phyloP scores from a whole-genome alignment of 1,284 basidiomycete species.

The Microbotryum scabiosae region DNA sequence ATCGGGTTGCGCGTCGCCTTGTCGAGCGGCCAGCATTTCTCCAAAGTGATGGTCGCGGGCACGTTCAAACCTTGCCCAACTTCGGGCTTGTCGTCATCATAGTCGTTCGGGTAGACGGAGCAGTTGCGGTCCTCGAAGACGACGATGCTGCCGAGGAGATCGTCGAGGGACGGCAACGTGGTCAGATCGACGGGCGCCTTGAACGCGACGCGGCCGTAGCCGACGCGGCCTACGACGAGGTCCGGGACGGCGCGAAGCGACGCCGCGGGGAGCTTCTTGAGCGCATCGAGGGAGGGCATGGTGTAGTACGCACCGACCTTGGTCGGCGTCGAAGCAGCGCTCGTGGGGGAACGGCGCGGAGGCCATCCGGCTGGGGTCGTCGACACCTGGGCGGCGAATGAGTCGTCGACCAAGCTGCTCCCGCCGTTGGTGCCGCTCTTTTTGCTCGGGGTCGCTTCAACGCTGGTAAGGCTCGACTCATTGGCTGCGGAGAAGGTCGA shows the following conservation, averaged over 20 bases:
- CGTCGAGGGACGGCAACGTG: constrained; percentile 65
- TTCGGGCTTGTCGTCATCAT: constrained; percentile 60
- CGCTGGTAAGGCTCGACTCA: too few relatives aligned
- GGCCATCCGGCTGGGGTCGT: neutral
- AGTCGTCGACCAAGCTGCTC: constrained; percentile 1
- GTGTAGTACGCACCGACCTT: constrained; percentile 85
- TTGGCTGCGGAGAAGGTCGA: too few relatives aligned
- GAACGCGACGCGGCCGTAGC: constrained; percentile 86
- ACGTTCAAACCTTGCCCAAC: constrained; percentile 84
- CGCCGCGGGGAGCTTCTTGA: constrained; percentile 61
- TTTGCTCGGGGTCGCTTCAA: constrained; percentile 5
- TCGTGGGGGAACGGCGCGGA: neutral
- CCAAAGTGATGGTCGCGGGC: constrained; percentile 66
- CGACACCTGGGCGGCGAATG: neutral
- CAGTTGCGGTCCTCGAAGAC: constrained; percentile 87
- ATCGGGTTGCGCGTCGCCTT: constrained; percentile 86
- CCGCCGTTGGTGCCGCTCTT: constrained; percentile 2
- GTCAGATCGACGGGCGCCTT: constrained; percentile 88
- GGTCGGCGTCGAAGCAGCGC: neutral
- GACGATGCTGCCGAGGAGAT: constrained; percentile 77
- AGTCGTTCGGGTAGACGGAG: constrained; percentile 83
- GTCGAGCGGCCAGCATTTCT: constrained; percentile 80
- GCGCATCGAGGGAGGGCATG: constrained; percentile 61
- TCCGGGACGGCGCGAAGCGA: constrained; percentile 60
- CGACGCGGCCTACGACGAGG: constrained; percentile 77